phyloP scores from a whole-genome alignment of 1,139 yeast genomes.

The Hansenula anomala region DNA sequence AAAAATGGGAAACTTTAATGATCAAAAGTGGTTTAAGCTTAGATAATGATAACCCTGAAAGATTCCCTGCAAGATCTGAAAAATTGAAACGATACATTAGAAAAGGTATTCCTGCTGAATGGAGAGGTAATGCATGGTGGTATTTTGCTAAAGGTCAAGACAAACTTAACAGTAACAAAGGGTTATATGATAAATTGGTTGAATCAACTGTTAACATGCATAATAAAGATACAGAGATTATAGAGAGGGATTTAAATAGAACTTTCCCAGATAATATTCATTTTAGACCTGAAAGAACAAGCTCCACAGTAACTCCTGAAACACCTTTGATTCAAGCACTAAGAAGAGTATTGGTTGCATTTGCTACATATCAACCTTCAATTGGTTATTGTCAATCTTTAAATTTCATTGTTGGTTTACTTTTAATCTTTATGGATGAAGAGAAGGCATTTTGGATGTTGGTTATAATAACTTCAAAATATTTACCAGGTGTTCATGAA shows the following conservation, averaged over 20 bases:
- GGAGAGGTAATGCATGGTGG: conserved; percentile 98
- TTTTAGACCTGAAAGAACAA: conserved; percentile 41
- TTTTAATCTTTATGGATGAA: conserved; percentile 80
- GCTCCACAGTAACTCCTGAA: conserved; percentile 30
- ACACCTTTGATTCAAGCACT: conserved; percentile 64
- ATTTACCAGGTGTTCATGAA: conserved; percentile 90
- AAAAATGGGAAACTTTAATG: conserved; percentile 70
- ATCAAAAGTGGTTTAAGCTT: conserved; percentile 60
- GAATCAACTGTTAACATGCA: conserved; percentile 44
- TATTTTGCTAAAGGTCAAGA: conserved; percentile 92
- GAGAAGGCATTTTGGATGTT: conserved; percentile 95
- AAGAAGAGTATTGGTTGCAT: conserved; percentile 77
- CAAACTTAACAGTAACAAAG: conserved; percentile 59
- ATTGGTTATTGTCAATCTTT: conserved; percentile 95
- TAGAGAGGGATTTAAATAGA: conserved; percentile 86
- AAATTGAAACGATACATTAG: conserved; percentile 79
- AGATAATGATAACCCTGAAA: conserved; percentile 32
- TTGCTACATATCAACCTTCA: conserved; percentile 81
- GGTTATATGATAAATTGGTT: conserved; percentile 67
- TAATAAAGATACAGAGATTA: conserved; percentile 81
- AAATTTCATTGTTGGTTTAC: conserved; percentile 83
- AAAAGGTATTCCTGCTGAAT: conserved; percentile 92
- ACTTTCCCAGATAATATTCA: conserved; percentile 91
- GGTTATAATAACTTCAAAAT: conserved; percentile 79
- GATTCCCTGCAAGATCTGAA: conserved; percentile 84